phyloP scores from a whole-genome alignment of 2,329 filamentous ascomycete species.

The Pseudocercospora macadamiae region DNA sequence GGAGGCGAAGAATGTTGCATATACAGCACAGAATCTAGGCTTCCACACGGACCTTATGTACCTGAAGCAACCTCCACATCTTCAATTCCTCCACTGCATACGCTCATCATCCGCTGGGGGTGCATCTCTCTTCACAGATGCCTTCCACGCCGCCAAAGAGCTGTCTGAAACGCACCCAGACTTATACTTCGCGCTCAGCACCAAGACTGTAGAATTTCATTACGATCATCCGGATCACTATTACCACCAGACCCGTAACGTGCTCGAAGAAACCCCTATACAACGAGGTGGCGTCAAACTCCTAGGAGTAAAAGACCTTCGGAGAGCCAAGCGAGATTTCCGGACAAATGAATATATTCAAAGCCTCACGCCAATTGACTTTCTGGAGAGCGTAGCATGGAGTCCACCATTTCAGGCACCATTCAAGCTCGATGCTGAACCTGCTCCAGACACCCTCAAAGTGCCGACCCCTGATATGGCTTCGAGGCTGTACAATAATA shows the following conservation, averaged over 20 bases:
- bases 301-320: background rate
- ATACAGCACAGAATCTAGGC: constrained; percentile 79
- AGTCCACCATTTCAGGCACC: constrained; percentile 43
- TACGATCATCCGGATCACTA: constrained; percentile 46
- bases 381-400: constrained; percentile 39
- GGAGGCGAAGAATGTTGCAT: constrained; percentile 84
- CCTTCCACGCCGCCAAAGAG: constrained; percentile 60
- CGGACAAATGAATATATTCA: background rate
- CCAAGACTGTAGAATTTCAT: constrained; percentile 52
- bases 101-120: constrained; percentile 79
- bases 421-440: constrained; percentile 22
- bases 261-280: constrained; percentile 28
- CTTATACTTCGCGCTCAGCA: constrained; percentile 20
- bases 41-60: constrained; percentile 96
- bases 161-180: constrained; percentile 28
- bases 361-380: constrained; percentile 21
- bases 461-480: background rate
- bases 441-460: background rate
- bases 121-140: constrained; percentile 83
- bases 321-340: background rate
- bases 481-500: background rate
- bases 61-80: constrained; percentile 73
- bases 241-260: constrained; percentile 32
- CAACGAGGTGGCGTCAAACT: background rate
- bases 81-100: constrained; percentile 89